These are phyloP conservation scores for Eimeria maxima DNA, from an alignment of 169 alveolate genomes.

Conservation along the genomic window DNA sequence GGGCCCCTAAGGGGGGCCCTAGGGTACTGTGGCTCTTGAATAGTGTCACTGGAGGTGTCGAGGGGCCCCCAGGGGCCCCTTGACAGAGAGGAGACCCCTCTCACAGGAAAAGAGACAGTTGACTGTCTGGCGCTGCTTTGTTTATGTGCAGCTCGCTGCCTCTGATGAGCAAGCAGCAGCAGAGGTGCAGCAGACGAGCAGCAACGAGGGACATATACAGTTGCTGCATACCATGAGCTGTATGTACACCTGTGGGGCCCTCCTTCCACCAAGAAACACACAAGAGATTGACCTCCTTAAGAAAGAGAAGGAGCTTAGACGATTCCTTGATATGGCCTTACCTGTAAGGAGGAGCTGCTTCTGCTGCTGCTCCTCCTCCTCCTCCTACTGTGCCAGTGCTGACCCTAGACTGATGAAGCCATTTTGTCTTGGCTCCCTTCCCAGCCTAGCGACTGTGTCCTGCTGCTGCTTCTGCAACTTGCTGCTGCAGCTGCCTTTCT, in stretches of 20 bases:
- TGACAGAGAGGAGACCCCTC: no score
- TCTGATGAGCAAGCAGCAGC: not conserved
- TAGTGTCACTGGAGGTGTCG: no score
- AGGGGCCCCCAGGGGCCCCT: slow-evolving; percentile 24
- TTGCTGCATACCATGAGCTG: not conserved
- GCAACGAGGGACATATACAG: not conserved
- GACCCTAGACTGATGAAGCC: not conserved
- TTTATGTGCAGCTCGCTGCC: not conserved
- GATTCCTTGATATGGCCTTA: not conserved
- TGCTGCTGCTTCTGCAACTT: not conserved
- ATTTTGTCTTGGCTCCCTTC: not conserved
- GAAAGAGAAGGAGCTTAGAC: not conserved
- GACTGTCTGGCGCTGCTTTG: not conserved
- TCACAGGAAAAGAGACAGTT: not conserved
- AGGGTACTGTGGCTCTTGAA: not conserved
- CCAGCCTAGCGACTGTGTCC: not conserved
- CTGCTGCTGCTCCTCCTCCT: not conserved
- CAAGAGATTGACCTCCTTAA: not conserved
- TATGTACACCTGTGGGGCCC: slow-evolving; percentile 47
- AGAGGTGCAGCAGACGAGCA: not conserved
- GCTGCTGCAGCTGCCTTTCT: not conserved
- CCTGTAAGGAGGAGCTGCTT: not conserved
- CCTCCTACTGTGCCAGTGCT: not conserved
- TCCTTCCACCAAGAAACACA: not conserved
- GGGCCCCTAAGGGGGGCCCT: not conserved